phyloP scores from a whole-genome alignment of 2,329 filamentous ascomycete species.

The Colletotrichum zoysiae region DNA sequence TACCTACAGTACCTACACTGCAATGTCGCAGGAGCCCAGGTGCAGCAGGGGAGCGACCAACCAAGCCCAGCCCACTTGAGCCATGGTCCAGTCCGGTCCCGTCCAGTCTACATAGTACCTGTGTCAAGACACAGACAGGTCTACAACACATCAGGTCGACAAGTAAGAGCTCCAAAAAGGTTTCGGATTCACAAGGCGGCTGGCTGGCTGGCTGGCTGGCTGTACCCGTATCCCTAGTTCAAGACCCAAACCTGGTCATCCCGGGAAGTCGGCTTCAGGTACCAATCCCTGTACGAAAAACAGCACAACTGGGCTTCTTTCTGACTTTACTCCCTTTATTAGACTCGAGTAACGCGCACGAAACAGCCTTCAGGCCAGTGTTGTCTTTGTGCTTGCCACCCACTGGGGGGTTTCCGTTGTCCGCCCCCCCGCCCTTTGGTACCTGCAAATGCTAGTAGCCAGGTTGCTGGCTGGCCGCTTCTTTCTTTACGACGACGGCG shows the following conservation, averaged over 20 bases:
- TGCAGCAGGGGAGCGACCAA: neutral
- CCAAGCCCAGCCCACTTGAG: constrained; percentile 19
- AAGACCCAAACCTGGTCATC: constrained; percentile 22
- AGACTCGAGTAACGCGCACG: neutral
- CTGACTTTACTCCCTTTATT: neutral
- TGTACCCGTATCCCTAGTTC: constrained; percentile 18
- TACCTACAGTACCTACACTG: neutral
- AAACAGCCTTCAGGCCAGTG: neutral
- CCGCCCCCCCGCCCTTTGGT: neutral
- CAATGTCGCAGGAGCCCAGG: constrained; percentile 4
- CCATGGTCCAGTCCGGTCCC: constrained; percentile 38
- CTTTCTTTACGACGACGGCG: constrained; percentile 22
- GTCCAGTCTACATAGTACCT: constrained; percentile 21
- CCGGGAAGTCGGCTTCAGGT: neutral
- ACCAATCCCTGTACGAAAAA: constrained; percentile 7
- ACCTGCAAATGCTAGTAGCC: neutral
- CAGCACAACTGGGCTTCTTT: neutral
- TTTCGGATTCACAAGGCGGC: constrained; percentile 33
- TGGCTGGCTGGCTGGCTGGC: constrained; percentile 22
- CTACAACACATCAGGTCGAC: constrained; percentile 19
- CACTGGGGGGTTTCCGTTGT: neutral
- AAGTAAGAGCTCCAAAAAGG: constrained; percentile 34
- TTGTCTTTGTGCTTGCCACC: neutral
- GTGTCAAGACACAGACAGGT: constrained; percentile 23
- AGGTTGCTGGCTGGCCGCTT: neutral